These are phyloP conservation scores for Petasospora fabianii DNA, from an alignment of 1,139 yeast species.

Conservation along the genomic window DNA sequence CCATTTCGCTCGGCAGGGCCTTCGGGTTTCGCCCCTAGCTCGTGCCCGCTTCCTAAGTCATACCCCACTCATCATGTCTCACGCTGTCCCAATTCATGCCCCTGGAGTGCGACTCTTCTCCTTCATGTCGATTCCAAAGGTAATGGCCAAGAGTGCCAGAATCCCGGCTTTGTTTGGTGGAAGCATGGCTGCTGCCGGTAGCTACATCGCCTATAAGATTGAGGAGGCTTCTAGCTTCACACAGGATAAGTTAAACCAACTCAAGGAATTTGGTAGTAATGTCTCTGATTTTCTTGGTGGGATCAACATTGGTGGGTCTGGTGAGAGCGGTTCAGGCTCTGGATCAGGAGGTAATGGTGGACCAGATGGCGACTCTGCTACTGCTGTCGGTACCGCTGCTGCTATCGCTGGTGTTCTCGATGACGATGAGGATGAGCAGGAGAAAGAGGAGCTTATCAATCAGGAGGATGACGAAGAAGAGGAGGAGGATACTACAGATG, in stretches of 20 bases:
- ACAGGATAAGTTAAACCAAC: conserved; percentile 55
- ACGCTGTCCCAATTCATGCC: not conserved
- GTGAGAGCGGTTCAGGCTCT: conserved; percentile 25
- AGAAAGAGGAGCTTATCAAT: conserved; percentile 33
- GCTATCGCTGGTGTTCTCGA: conserved; percentile 32
- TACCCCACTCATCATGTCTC: conserved; percentile 12
- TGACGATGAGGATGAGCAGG: conserved; percentile 27
- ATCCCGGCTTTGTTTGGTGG: conserved; percentile 85
- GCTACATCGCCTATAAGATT: conserved; percentile 85
- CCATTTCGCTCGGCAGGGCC: too few species aligned
- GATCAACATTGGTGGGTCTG: conserved; percentile 25
- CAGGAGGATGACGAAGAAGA: conserved; percentile 38
- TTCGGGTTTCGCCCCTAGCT: not conserved
- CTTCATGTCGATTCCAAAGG: conserved; percentile 42
- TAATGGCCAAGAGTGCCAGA: conserved; percentile 54
- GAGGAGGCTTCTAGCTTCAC: conserved; percentile 80
- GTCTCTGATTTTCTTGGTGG: conserved; percentile 28
- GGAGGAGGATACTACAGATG: conserved; percentile 51
- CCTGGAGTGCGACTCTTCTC: conserved; percentile 17
- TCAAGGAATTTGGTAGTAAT: conserved; percentile 51
- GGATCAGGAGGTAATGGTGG: conserved; percentile 28
- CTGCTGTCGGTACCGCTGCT: conserved; percentile 37
- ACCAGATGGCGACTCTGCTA: conserved; percentile 30
- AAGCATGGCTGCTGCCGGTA: conserved; percentile 90
- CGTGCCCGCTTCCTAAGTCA: conserved; percentile 17